A percentile compares a stretch with the other conserved stretches of the same genome.
Conservation (phyloP, 805 yeast species). For the Sporopachydermia quercuum region DNA sequence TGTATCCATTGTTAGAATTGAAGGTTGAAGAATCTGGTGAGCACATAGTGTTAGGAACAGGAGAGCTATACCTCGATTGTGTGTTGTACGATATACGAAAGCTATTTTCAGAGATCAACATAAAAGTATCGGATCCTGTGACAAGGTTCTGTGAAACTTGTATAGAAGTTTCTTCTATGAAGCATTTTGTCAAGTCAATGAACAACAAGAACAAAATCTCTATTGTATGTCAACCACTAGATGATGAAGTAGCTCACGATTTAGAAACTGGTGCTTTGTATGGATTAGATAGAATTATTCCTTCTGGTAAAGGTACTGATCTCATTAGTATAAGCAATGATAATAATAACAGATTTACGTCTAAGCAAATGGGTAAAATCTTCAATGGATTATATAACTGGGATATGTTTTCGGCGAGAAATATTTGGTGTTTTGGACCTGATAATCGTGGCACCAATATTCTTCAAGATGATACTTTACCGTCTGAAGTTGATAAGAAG, state of each 20-base stretch:
- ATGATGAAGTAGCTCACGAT: constrained; percentile 36
- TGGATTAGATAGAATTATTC: background rate
- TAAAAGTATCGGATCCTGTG: constrained; percentile 77
- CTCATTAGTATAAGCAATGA: background rate
- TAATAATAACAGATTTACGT: constrained; percentile 17
- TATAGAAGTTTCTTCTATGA: constrained; percentile 45
- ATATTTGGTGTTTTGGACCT: constrained; percentile 69
- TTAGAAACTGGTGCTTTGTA: constrained; percentile 35
- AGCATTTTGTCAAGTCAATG: constrained; percentile 44
- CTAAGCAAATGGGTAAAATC: constrained; percentile 33
- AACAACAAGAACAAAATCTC: constrained; percentile 44
- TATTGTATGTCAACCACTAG: constrained; percentile 63
- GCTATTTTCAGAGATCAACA: constrained; percentile 46
- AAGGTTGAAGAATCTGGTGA: constrained; percentile 84
- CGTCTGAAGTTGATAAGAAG: constrained; percentile 51
- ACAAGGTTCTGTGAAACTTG: constrained; percentile 71
- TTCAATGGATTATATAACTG: constrained; percentile 49
- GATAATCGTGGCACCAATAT: constrained; percentile 37
- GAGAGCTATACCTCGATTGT: constrained; percentile 81
- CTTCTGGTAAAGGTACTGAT: background rate
- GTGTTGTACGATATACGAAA: constrained; percentile 60
- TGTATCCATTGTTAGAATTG: constrained; percentile 53
- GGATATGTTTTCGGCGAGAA: constrained; percentile 75
- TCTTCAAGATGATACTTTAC: constrained; percentile 56
- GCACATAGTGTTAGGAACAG: constrained; percentile 64